These are phyloP conservation scores for Jatropha multifida DNA, from an alignment of 441 rosid species.

Conservation along the genomic window DNA sequence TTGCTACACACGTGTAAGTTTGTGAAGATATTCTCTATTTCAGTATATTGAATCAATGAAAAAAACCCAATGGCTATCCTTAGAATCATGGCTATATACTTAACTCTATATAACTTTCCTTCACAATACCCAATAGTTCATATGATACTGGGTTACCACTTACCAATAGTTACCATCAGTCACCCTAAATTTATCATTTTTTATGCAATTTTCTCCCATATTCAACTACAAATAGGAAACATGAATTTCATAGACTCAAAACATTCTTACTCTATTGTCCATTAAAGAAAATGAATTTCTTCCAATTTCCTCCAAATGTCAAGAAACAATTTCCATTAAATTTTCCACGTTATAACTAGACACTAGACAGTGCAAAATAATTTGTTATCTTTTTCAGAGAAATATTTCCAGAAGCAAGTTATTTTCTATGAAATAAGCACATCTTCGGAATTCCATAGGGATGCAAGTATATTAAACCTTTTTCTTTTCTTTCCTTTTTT, in stretches of 20 bases:
- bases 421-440: not conserved
- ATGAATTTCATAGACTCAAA: not conserved
- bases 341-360: not conserved
- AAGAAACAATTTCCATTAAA: not conserved
- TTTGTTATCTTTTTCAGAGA: not conserved
- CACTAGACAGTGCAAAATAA: not conserved
- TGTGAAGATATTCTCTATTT: too few species aligned
- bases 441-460: not conserved
- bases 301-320: not conserved
- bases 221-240: not conserved
- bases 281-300: slow-evolving; percentile 1
- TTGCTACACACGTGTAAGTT: too few species aligned
- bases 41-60: too few species aligned
- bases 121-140: not conserved
- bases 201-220: not conserved
- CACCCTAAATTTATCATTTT: not conserved
- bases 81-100: too few species aligned
- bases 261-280: not conserved
- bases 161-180: not conserved
- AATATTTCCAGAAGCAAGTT: not conserved
- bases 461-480: too few species aligned
- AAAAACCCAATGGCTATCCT: too few species aligned
- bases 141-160: not conserved
- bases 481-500: not conserved
- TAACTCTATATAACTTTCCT: too few species aligned